Conservation (phyloP, 2,329 filamentous ascomycete species). For the Diatrype stigma region DNA sequence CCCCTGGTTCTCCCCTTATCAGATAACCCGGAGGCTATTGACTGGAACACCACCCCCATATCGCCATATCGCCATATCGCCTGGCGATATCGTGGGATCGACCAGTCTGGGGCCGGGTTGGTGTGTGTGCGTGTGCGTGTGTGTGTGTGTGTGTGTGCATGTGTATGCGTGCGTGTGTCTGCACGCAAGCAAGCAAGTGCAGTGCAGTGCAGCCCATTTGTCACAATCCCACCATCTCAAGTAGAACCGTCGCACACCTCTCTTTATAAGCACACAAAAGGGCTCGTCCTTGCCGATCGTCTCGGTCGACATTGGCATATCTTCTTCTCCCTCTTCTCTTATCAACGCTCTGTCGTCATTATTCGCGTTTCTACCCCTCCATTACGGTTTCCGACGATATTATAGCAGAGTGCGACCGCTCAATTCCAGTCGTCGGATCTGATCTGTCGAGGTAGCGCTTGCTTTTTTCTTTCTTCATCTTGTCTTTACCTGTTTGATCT, state of each 20-base stretch:
- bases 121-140: background rate
- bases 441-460: background rate
- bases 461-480: no score
- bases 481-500: no score
- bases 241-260: background rate
- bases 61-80: background rate
- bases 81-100: background rate
- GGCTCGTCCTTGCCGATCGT: background rate
- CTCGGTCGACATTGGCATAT: background rate
- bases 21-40: constrained; percentile 23
- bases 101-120: background rate
- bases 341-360: background rate
- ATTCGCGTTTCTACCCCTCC: background rate
- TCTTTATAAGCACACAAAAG: background rate
- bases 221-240: background rate
- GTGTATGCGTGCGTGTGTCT: no score
- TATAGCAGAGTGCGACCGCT: background rate
- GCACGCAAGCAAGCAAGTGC: no score
- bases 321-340: background rate
- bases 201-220: background rate
- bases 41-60: constrained; percentile 15
- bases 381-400: background rate
- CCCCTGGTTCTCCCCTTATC: constrained; percentile 25
- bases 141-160: background rate
- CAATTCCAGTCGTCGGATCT: no score